Evolutionary conservation across 805 yeast species (phyloP).

Genomic region (Wickerhamiella dianesei): DNA sequence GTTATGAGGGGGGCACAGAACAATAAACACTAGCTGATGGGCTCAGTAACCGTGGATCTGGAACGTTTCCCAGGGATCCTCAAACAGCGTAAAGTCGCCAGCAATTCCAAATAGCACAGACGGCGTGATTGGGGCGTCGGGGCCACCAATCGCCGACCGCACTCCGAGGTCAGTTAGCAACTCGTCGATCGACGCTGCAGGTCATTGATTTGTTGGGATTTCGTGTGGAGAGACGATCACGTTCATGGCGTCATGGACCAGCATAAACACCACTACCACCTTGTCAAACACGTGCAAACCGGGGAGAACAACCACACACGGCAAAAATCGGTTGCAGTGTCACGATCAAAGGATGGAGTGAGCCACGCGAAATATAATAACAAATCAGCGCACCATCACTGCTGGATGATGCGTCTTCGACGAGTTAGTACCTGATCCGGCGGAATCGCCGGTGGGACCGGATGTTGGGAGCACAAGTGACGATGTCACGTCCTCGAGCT

Average conservation of each 20-base stretch:
- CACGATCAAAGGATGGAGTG: not conserved
- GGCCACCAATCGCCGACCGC: conserved; percentile 17
- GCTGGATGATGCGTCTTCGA: conserved; percentile 25
- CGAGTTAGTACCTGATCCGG: conserved; percentile 12
- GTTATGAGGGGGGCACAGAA: not conserved
- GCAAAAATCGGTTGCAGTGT: not conserved
- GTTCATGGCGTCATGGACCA: not conserved
- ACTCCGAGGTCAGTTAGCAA: conserved; percentile 14
- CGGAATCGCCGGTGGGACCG: not conserved
- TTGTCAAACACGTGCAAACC: not conserved
- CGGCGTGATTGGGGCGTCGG: conserved; percentile 14
- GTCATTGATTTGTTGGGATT: conserved; percentile 12
- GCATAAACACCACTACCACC: not conserved
- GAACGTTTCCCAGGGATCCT: conserved; percentile 12
- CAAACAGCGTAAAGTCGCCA: conserved; percentile 18
- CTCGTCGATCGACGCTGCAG: conserved; percentile 25
- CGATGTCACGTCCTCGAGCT: not conserved
- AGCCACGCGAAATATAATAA: not conserved
- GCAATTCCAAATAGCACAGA: conserved; percentile 13
- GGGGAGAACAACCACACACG: conserved; percentile 2
- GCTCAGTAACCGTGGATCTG: not conserved
- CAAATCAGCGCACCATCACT: conserved; percentile 17
- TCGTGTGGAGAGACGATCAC: conserved; percentile 12
- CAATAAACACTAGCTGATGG: not conserved
- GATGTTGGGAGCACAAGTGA: not conserved